Evolutionary conservation across 2,329 filamentous ascomycete genomes (phyloP), one percentile per base, ranked within the genome.

Genomic region (Aspergillus fructus): DNA sequence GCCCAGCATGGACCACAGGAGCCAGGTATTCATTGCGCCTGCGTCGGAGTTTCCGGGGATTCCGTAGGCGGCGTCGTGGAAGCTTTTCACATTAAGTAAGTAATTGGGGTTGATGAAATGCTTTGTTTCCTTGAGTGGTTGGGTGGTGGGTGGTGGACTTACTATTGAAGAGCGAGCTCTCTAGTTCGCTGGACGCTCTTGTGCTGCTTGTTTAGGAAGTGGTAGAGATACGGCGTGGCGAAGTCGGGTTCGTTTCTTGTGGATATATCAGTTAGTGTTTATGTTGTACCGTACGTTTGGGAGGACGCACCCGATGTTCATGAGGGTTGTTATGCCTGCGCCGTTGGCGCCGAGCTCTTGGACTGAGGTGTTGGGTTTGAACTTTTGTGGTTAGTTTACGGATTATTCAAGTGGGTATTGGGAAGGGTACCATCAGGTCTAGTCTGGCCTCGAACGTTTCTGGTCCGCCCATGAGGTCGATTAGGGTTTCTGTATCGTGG

Each of bases 1-100:
- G 0, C 80, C 80, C 0, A 82, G 61, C 67, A 83, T 77, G 56
- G 81, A 75, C 76, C 78, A 83, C 0, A 82, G 62, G 3, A 82
- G 67, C 80, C 79, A 83, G 45, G 76, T 79, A 43, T 81, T 79
- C 61, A 82, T 66, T 1, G 79, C 79, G 0, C 79, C 88, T 1
- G 85, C 86, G 67, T 90, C 87, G 41, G 81, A 85, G 71, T 90
- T 90, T 0, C 88, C 87, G 0, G 87, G 88, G 0, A 90, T 74
- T 0, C 87, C 87, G 17, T 69, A 71, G 0, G 79, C 74, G 0
- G 80, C 80, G 5, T 82, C 76, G 51, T 78, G 79, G 73, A 89
- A 89, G 72, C 66, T 21, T 19, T 19, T 19, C 19, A 19, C 19
- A 19, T 19, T 19, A 19, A 19, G 19, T 19, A 19, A 19, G 27